Base-by-base conservation (phyloP, 768 basidiomycete species). In the Leccinum disarticulatum region DNA sequence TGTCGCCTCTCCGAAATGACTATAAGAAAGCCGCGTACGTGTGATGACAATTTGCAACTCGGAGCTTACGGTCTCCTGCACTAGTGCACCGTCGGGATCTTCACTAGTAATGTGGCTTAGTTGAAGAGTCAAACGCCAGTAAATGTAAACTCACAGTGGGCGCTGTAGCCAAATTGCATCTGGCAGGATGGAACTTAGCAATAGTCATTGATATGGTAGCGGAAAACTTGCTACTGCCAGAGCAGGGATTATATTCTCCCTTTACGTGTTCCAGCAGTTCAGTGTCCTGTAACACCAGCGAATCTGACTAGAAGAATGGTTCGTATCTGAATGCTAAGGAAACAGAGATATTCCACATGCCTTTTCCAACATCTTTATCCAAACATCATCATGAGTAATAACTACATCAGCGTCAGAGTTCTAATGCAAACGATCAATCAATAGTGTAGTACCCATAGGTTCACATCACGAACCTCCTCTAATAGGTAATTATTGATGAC, bases 351-450 rank as follows among this genome's bases (percentile, higher is more conserved):
- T 1, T 6, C n/a, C 33, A 2, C 22, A n/a, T 31, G 33, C 61
- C 52, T n/a, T 33, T 28, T 57, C n/a, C 7, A 62, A 14, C 57
- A 64, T 64, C 22, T 47, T n/a, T 14, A 62, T n/a, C 63, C 63
- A 64, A 10, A 59, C 35, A 17, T 55, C 38, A 6, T 64, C 63
- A n/a, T 64, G 63, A 2, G 57, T 59, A 5, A 64, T 38, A 5
- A 61, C 61, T 22, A 62, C 50, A 13, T n/a, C 11, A 35, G 41
- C 57, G 5, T 10, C 2, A 13, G 25, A 10, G 54, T 54, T 62
- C 61, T 64, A 15, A 17, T 11, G 1, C 15, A 35, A n/a, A 11
- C 4, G 2, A 27, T 49, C 27, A 35, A 9, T 9, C n/a, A n/a
- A 33, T 27, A 10, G 3, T 13, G 19, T 41, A 1, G 6, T 14